Conservation (phyloP, 164 flowering plant genomes). For the Vitis rotundifolia region DNA sequence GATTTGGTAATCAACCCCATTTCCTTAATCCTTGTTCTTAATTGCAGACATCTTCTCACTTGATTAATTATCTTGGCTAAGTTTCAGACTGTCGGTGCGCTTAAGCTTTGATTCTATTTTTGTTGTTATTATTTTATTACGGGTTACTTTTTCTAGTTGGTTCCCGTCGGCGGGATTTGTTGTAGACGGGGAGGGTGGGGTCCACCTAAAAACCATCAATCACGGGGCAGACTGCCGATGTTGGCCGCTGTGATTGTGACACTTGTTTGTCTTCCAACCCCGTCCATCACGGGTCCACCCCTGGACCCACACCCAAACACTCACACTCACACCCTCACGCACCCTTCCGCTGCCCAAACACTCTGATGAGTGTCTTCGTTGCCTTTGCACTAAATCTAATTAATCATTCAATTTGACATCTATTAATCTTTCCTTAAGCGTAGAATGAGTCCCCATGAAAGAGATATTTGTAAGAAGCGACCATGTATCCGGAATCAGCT, state of each 20-base stretch:
- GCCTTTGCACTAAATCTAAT: no score
- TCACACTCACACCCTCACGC: no score
- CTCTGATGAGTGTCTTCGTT: no score
- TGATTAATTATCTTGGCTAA: neutral
- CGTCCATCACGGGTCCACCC: slow-evolving; percentile 7
- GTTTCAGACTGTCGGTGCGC: slow-evolving; percentile 26
- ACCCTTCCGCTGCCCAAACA: no score
- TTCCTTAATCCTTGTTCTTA: neutral
- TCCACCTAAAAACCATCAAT: slow-evolving; percentile 19
- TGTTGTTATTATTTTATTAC: neutral
- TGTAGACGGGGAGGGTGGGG: slow-evolving; percentile 14
- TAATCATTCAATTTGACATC: neutral
- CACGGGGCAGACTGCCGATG: slow-evolving; percentile 12
- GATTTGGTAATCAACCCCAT: slow-evolving; percentile 59
- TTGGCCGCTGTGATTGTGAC: slow-evolving; percentile 6
- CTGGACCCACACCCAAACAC: slow-evolving; percentile 7
- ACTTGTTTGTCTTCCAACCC: slow-evolving; percentile 8
- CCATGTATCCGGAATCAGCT: no score
- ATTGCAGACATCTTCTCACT: neutral
- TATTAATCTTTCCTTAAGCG: no score
- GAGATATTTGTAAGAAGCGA: no score
- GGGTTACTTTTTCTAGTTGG: neutral
- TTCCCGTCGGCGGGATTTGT: slow-evolving; percentile 28
- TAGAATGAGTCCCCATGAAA: no score
- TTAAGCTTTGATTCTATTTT: neutral